Base-by-base conservation (phyloP, 2,329 filamentous ascomycete species). In the Hymenoscyphus linearis region DNA sequence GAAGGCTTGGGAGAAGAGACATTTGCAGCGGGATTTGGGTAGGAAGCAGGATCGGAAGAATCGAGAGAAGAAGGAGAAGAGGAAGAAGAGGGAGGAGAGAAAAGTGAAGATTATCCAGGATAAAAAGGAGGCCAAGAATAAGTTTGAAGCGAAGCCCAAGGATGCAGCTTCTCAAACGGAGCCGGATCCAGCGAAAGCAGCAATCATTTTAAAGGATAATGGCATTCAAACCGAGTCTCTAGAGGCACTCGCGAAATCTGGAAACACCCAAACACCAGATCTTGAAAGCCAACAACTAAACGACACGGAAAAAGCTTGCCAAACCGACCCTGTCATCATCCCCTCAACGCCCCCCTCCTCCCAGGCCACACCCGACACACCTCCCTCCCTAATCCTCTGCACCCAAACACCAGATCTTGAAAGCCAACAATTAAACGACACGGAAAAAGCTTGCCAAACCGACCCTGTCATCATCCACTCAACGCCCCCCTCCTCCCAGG, bases 1-100 rank as follows among this genome's bases (percentile, higher is more conserved):
- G 54, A 70, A 73, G n/a, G 74, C 78, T 64, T 83, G 82, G 78
- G 77, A 82, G 71, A 78, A 75, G 69, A 72, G 80, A 2, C 77
- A 79, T 36, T 65, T 72, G 10, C 74, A 69, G 57, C 71, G 74
- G 54, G 73, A 75, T 27, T 72, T 76, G 52, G 65, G 68, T n/a
- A 74, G 72, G 55, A 76, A 75, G 57, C 75, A 78, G 64, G 65
- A 70, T 3, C 77, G 76, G 69, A 73, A 74, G 55, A 74, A 80
- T 52, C 70, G 71, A 44, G 74, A 76, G 63, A 74, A 77, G 61
- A 72, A 71, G 44, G 70, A 70, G 54, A n/a, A n/a, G n/a, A n/a
- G 76, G 69, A 73, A 74, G 55, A 74, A 80, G 50, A 70, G 71
- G 47, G 74, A 76, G 63, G 74, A 77, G 61, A 72, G 71, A 40